Base-by-base conservation (phyloP, 2,329 filamentous ascomycete genomes). In the Madurella mycetomatis region DNA sequence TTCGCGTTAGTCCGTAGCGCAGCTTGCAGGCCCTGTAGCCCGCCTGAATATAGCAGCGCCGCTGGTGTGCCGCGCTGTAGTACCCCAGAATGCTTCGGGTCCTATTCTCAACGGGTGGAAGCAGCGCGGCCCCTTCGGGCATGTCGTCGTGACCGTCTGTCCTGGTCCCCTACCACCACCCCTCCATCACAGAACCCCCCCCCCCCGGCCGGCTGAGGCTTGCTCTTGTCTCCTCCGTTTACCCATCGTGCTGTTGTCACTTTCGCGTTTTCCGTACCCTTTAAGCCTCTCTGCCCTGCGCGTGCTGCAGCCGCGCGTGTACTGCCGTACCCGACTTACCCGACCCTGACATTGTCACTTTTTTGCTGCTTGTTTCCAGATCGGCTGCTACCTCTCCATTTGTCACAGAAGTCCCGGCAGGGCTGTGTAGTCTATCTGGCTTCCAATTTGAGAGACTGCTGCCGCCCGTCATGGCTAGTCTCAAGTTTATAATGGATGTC, bases 401-500 rank as follows among this genome's bases (percentile, higher is more conserved):
- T 66, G 62, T 67, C 64, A 63, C 59, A 62, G 60, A 58, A 63
- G 61, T 69, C 67, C 34, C 67, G 70, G 69, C 71, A 62, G 69
- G 74, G 74, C 74, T 76, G 75, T 76, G 74, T 71, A 66, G 68
- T 72, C 69, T 64, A 57, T 65, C 61, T 66, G 65, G 65, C 69
- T 70, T 72, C 71, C 71, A 69, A 65, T 70, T 73, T 67, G 69
- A 72, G 68, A 59, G 64, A 67, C 64, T 61, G 56, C 55, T 62
- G 57, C 51, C 63, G 64, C 61, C 68, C 67, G 69, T 68, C 70
- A 81, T 82, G 79, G 73, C 77, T 61, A 79, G 76, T 65, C 73
- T 82, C 60, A 75, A 74, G 64, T 78, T 78, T 64, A 82, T 82
- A 66, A 81, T 82, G 75, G 79, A 81, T 67, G 70, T 73, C 64